These are phyloP conservation scores for Xerocomus nothofagi DNA, from an alignment of 1,284 basidiomycete genomes.

Conservation along the genomic window DNA sequence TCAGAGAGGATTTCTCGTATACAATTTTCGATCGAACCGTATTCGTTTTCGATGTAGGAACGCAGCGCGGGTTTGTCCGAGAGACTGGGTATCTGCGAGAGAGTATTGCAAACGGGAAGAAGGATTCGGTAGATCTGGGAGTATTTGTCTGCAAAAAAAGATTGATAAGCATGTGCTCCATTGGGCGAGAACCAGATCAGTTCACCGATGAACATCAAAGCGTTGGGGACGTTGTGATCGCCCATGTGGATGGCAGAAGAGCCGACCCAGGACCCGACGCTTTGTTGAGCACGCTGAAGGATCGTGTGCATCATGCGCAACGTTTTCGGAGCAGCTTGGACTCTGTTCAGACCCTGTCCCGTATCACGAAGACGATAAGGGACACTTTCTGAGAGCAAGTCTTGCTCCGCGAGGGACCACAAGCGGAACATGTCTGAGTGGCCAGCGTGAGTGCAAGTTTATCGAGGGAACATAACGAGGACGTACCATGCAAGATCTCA, in stretches of 20 bases:
- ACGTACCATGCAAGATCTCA: conserved; percentile 75
- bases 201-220: conserved; percentile 73
- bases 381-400: conserved; percentile 70
- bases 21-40: conserved; percentile 68
- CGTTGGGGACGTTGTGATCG: conserved; percentile 86
- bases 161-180: neutral
- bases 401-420: conserved; percentile 77
- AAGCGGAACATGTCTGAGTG: conserved; percentile 76
- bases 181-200: neutral
- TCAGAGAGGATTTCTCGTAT: conserved; percentile 70
- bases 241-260: conserved; percentile 60
- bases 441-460: conserved; percentile 2
- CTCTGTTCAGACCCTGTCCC: conserved; percentile 80
- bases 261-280: conserved; percentile 78
- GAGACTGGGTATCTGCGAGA: conserved; percentile 67
- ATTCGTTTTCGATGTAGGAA: conserved; percentile 78
- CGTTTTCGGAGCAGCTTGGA: conserved; percentile 80
- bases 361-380: conserved; percentile 78
- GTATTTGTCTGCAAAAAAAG: conserved; percentile 65
- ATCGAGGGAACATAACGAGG: neutral
- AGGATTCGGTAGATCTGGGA: conserved; percentile 85
- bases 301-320: conserved; percentile 83
- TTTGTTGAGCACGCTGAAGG: conserved; percentile 73
- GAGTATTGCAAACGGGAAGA: conserved; percentile 76
- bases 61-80: conserved; percentile 63